Evolutionary conservation across 2,329 filamentous ascomycete species (phyloP).

Genomic region (Biscogniauxia sp.): DNA sequence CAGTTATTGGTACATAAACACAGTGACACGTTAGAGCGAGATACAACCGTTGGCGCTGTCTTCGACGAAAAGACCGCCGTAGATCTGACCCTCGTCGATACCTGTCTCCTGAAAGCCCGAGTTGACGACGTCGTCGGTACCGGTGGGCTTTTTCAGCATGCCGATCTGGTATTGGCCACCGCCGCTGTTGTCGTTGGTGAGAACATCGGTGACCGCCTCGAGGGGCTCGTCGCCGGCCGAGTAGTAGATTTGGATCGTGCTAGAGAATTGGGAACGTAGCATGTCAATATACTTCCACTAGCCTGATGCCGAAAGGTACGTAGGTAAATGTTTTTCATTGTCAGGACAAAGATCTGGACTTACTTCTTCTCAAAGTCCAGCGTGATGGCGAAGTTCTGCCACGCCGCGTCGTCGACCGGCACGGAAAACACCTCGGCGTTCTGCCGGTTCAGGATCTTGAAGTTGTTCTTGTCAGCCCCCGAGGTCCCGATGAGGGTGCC

Average conservation of each 20-base stretch:
- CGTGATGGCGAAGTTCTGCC: constrained; percentile 61
- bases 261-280: constrained; percentile 24
- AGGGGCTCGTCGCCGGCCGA: constrained; percentile 47
- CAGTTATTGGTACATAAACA: neutral
- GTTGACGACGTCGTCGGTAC: constrained; percentile 49
- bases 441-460: constrained; percentile 40
- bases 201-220: constrained; percentile 42
- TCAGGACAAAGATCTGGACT: constrained; percentile 20
- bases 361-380: constrained; percentile 56
- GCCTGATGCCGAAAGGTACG: too few relatives aligned
- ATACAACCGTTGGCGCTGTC: constrained; percentile 42
- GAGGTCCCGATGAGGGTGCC: constrained; percentile 36
- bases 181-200: constrained; percentile 51
- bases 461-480: constrained; percentile 37
- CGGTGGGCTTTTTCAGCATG: constrained; percentile 56
- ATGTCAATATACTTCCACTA: neutral
- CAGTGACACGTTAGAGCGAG: constrained; percentile 34
- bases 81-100: constrained; percentile 49
- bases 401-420: constrained; percentile 43
- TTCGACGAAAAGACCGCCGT: constrained; percentile 50
- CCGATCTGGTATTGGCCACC: constrained; percentile 56
- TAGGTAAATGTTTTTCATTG: neutral
- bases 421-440: constrained; percentile 40
- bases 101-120: constrained; percentile 46
- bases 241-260: constrained; percentile 57